Evolutionary conservation across 768 basidiomycete genomes (phyloP).

Genomic region (Glaciozyma antarctica): DNA sequence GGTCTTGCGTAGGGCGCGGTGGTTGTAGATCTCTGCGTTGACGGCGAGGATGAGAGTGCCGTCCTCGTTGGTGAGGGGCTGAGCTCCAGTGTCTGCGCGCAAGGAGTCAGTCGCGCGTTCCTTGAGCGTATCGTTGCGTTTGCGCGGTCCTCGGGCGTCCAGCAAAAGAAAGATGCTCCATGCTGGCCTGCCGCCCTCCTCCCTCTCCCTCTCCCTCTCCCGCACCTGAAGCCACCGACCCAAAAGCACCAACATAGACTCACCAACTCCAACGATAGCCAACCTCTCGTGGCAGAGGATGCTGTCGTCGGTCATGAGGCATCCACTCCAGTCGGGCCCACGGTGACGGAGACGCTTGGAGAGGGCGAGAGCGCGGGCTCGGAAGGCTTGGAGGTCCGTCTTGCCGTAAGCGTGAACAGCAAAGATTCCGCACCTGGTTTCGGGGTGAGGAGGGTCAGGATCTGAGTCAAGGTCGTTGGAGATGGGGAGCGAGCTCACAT

Average conservation of each 20-base stretch:
- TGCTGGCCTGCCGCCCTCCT: constrained; percentile 1
- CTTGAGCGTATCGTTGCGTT: too few relatives aligned
- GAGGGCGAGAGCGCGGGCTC: constrained; percentile 40
- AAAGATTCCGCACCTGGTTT: constrained; percentile 33
- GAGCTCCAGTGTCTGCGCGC: constrained; percentile 81
- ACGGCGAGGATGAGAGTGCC: constrained; percentile 75
- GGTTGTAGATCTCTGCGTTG: constrained; percentile 99
- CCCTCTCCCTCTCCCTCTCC: neutral
- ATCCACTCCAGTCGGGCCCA: constrained; percentile 98
- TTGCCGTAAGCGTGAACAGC: constrained; percentile 29
- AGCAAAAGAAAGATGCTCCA: too few relatives aligned
- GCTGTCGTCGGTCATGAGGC: constrained; percentile 53
- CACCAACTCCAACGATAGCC: constrained; percentile 95
- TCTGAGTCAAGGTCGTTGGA: neutral
- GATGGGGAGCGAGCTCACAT: too few relatives aligned
- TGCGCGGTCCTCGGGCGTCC: too few relatives aligned
- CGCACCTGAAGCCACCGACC: neutral
- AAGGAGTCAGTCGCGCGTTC: constrained; percentile 2
- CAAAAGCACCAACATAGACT: constrained; percentile 27
- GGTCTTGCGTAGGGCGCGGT: constrained; percentile 62
- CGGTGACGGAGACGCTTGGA: constrained; percentile 86
- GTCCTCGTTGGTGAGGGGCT: constrained; percentile 80
- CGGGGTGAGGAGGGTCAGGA: neutral
- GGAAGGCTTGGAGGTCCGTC: constrained; percentile 24
- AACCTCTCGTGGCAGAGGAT: constrained; percentile 91